Conservation (phyloP, 768 basidiomycete genomes). For the Boletus reticuloceps region DNA sequence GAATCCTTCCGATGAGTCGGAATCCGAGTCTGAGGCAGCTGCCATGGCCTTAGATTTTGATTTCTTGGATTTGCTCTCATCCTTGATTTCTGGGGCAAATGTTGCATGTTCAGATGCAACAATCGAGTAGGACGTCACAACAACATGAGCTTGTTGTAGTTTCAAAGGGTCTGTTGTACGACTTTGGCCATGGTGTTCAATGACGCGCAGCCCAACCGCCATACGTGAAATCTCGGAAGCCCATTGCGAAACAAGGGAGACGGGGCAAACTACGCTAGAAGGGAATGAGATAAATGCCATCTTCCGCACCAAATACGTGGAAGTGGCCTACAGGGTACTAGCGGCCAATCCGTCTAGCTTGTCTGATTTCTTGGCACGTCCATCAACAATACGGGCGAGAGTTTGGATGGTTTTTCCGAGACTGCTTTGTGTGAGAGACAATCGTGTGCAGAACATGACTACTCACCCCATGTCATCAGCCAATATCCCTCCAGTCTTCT, state of each 20-base stretch:
- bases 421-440: constrained; percentile 34
- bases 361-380: constrained; percentile 67
- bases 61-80: constrained; percentile 52
- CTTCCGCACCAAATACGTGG: background rate
- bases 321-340: constrained; percentile 55
- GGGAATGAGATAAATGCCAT: background rate
- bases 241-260: constrained; percentile 91
- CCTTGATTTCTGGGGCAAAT: constrained; percentile 48
- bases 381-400: constrained; percentile 82
- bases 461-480: constrained; percentile 88
- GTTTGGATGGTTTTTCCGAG: constrained; percentile 93
- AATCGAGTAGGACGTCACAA: constrained; percentile 86
- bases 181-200: constrained; percentile 79
- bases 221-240: constrained; percentile 77
- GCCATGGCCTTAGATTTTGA: constrained; percentile 31
- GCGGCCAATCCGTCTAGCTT: constrained; percentile 68
- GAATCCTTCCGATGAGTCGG: constrained; percentile 40
- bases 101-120: constrained; percentile 74
- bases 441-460: background rate
- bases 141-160: constrained; percentile 59
- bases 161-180: constrained; percentile 63
- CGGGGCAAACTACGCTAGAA: constrained; percentile 79
- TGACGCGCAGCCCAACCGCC: constrained; percentile 61
- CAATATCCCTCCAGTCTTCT: constrained; percentile 82
- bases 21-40: constrained; percentile 29